A percentile compares a stretch with the other conserved stretches of the same genome.
Evolutionary conservation across 202 grass and related monocot genomes (phyloP).

Genomic region (Hordeum pubiflorum): DNA sequence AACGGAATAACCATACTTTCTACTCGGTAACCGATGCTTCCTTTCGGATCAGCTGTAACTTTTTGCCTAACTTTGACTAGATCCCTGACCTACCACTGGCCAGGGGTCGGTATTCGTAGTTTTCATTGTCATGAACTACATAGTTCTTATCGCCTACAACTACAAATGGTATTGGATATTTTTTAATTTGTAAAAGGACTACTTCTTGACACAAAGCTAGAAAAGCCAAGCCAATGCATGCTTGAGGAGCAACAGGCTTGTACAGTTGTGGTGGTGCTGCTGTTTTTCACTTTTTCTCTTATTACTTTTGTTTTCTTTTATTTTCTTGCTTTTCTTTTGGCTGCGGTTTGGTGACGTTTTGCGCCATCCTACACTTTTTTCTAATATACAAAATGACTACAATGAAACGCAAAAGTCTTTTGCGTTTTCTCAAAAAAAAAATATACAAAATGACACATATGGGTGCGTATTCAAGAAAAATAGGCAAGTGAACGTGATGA

Average conservation of each 20-base stretch:
- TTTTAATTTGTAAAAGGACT: conserved; percentile 4
- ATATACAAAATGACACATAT: not conserved
- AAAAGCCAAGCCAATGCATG: not conserved
- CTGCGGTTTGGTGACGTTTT: not conserved
- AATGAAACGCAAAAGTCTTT: too few relatives aligned
- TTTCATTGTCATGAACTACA: conserved; percentile 21
- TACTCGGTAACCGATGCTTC: conserved; percentile 10
- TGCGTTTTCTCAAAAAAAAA: too few relatives aligned
- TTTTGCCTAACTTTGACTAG: conserved; percentile 29
- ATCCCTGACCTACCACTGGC: not conserved
- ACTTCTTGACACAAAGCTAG: not conserved
- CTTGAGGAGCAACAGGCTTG: not conserved
- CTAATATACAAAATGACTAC: too few relatives aligned
- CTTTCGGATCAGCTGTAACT: conserved; percentile 15
- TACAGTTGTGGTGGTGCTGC: not conserved
- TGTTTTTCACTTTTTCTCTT: not conserved
- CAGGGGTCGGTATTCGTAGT: conserved; percentile 9
- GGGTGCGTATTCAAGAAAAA: not conserved
- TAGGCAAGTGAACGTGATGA: not conserved
- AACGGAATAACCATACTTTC: conserved; percentile 22
- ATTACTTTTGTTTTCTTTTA: not conserved
- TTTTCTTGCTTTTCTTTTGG: not conserved
- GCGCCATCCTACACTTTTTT: not conserved
- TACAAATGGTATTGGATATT: conserved; percentile 5
- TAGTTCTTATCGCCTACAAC: conserved; percentile 23